These are phyloP conservation scores for Gossypium laxum DNA, from an alignment of 441 rosid species.

Conservation along the genomic window DNA sequence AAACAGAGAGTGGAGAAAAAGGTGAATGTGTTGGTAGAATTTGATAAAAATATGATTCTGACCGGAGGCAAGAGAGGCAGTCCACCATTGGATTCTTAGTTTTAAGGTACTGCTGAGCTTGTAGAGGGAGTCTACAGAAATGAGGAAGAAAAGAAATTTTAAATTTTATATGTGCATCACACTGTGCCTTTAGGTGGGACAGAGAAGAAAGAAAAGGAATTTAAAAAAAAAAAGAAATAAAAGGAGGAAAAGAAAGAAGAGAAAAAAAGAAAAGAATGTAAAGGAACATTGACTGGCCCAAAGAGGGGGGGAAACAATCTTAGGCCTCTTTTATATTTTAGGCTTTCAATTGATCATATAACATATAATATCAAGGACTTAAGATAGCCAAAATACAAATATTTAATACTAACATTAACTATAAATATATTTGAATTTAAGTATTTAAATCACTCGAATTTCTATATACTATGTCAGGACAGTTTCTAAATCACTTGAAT, in stretches of 20 bases:
- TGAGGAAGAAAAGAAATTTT: not conserved
- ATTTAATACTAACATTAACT: not conserved
- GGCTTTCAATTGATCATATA: not conserved
- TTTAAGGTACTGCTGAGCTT: not conserved
- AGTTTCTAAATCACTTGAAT: not conserved
- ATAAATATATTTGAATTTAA: not conserved
- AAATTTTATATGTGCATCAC: not conserved
- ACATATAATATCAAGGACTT: not conserved
- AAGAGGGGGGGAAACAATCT: not conserved
- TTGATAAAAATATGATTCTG: not conserved
- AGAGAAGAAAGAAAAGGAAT: not conserved
- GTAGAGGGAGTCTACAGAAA: not conserved
- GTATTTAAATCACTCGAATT: too few species aligned
- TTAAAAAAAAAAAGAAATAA: too few species aligned
- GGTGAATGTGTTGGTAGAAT: not conserved
- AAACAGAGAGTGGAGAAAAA: not conserved
- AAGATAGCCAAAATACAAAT: not conserved
- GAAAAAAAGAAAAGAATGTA: too few species aligned
- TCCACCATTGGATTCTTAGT: not conserved
- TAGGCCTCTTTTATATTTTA: not conserved
- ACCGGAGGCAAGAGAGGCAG: not conserved
- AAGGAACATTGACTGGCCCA: not conserved
- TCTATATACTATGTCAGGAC: not conserved
- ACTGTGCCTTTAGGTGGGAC: not conserved
- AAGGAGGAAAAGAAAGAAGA: too few species aligned